A percentile compares a stretch with the other conserved stretches of the same genome.
Conservation (phyloP, 345 rosid species). For the Hibiscus trionum region DNA sequence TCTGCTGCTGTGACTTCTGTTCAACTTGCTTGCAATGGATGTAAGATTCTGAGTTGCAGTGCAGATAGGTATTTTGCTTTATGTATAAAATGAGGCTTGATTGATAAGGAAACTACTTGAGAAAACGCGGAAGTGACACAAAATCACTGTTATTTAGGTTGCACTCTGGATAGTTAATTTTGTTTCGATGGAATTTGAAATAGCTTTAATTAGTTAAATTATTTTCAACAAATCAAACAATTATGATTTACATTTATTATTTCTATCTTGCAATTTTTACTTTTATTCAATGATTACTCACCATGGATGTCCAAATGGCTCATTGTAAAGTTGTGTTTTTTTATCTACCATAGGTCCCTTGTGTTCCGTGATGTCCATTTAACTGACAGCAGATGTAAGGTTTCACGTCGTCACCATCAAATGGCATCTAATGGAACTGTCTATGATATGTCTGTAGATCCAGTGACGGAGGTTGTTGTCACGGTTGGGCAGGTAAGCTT, state of each 20-base stretch:
- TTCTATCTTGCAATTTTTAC: neutral
- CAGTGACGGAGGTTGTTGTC: slow-evolving; percentile 47
- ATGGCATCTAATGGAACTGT: slow-evolving; percentile 69
- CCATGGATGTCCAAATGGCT: neutral
- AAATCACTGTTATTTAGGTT: slow-evolving; percentile 2
- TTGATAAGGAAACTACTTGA: neutral
- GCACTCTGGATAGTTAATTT: neutral
- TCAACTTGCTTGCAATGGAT: slow-evolving; percentile 45
- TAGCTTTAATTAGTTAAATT: neutral
- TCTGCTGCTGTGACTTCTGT: slow-evolving; percentile 76
- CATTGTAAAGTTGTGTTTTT: slow-evolving; percentile 5
- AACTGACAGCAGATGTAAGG: slow-evolving; percentile 27
- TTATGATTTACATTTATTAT: neutral
- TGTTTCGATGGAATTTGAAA: slow-evolving; percentile 5
- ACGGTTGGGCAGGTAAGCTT: slow-evolving; percentile 71
- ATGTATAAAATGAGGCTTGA: neutral
- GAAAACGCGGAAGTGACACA: slow-evolving; percentile 3
- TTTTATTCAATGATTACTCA: slow-evolving; percentile 4
- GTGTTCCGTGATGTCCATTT: slow-evolving; percentile 50
- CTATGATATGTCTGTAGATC: slow-evolving; percentile 76
- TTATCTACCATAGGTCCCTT: slow-evolving; percentile 42
- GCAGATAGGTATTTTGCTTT: slow-evolving; percentile 53
- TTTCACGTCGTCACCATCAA: slow-evolving; percentile 55
- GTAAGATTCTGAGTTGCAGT: slow-evolving; percentile 64
- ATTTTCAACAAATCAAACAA: neutral